Evolutionary conservation across 257 asterid species (phyloP).

Genomic region (Solanum lignicaule): DNA sequence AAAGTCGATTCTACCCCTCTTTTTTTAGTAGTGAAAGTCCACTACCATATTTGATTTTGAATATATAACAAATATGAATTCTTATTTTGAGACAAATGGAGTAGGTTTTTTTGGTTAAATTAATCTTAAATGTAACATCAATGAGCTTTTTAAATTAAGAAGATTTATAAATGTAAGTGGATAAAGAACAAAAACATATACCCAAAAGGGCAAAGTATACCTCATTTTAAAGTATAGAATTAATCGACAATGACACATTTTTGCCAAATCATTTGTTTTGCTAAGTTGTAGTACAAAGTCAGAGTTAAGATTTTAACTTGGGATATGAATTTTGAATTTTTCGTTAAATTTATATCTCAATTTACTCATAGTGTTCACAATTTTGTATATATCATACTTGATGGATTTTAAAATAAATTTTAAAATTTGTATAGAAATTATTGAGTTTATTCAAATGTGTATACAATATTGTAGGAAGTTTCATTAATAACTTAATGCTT

Average conservation of each 20-base stretch:
- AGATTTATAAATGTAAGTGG: not conserved
- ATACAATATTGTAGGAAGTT: not conserved
- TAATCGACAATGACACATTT: not conserved
- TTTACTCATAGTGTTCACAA: not conserved
- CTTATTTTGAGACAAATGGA: not conserved
- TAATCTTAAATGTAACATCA: not conserved
- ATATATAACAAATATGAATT: too few species aligned
- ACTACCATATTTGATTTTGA: too few species aligned
- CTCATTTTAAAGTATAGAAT: not conserved
- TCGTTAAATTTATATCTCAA: not conserved
- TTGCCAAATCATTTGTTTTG: not conserved
- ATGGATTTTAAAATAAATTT: not conserved
- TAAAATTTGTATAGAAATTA: not conserved
- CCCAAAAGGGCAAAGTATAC: not conserved
- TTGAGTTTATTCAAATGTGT: not conserved
- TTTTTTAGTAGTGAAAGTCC: too few species aligned
- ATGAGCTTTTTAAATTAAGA: not conserved
- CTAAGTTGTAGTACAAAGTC: too few species aligned
- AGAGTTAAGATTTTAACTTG: not conserved
- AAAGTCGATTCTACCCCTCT: too few species aligned
- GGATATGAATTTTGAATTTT: not conserved
- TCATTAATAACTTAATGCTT: not conserved
- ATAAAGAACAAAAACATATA: not conserved
- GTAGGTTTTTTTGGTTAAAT: not conserved
- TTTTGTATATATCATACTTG: not conserved